Conservation (phyloP, 139 green algal genomes). For the Chlorella sp. region DNA sequence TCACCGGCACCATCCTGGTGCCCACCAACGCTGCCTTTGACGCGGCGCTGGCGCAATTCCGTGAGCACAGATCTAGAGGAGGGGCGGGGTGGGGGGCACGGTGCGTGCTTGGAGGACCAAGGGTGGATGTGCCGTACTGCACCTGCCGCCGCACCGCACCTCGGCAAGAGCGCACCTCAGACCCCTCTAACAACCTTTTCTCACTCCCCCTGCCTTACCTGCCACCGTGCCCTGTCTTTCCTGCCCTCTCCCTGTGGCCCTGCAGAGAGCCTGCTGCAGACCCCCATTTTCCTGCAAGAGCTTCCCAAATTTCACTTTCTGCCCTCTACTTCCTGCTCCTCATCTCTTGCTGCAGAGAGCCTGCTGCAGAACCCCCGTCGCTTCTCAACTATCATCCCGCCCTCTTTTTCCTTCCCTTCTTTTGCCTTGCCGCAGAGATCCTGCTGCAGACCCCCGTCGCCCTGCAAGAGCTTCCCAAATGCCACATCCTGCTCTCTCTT, state of each 20-base stretch:
- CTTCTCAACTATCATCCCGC: conserved; percentile 1
- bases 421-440: not conserved
- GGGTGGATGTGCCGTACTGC: no score
- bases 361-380: conserved; percentile 24
- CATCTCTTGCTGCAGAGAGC: not conserved
- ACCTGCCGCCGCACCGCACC: no score
- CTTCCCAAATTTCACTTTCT: conserved; percentile 62
- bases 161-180: no score
- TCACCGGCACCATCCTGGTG: conserved; percentile 52
- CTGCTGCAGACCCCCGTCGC: conserved; percentile 27
- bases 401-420: not conserved
- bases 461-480: conserved; percentile 49
- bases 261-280: conserved; percentile 21
- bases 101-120: no score
- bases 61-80: not conserved
- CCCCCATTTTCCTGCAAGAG: conserved; percentile 23
- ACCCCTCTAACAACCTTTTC: no score
- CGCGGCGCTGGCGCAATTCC: conserved; percentile 23
- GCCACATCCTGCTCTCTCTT: conserved; percentile 53
- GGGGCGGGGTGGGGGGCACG: no score
- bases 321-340: not conserved
- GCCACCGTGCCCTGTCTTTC: not conserved
- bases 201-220: no score
- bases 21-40: conserved; percentile 53
- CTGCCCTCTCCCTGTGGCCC: not conserved